phyloP scores from a whole-genome alignment of 148 eudicot species.

The Amaranthus cruentus region DNA sequence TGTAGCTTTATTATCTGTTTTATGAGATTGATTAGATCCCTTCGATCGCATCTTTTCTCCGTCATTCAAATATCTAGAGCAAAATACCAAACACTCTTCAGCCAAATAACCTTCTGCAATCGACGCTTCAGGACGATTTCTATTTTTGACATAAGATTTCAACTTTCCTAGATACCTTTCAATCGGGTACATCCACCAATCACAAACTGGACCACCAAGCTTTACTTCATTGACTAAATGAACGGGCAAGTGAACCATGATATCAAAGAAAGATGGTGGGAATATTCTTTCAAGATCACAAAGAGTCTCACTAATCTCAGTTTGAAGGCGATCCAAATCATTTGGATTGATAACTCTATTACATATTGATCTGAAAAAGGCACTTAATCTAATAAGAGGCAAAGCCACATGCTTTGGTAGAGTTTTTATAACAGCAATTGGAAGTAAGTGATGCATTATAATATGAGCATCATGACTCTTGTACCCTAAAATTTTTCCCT shows the following conservation, averaged over 20 bases:
- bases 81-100: neutral
- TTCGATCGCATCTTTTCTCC: neutral
- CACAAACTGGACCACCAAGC: constrained; percentile 12
- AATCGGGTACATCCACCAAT: neutral
- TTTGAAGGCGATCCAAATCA: neutral
- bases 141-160: constrained; percentile 7
- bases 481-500: neutral
- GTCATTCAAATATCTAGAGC: neutral
- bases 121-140: neutral
- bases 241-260: constrained; percentile 14
- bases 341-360: neutral
- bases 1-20: too few relatives aligned
- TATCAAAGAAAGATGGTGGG: constrained; percentile 12
- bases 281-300: constrained; percentile 12
- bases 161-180: constrained; percentile 7
- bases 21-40: neutral
- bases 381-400: neutral
- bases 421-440: neutral
- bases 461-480: constrained; percentile 17
- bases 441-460: constrained; percentile 9
- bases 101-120: neutral
- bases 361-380: constrained; percentile 9
- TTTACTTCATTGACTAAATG: constrained; percentile 6
- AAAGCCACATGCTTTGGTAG: neutral
- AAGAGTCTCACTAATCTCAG: neutral